Evolutionary conservation across 768 basidiomycete genomes (phyloP), one percentile per base, ranked within the genome.

Genomic region (Rhizopogon vinicolor): DNA sequence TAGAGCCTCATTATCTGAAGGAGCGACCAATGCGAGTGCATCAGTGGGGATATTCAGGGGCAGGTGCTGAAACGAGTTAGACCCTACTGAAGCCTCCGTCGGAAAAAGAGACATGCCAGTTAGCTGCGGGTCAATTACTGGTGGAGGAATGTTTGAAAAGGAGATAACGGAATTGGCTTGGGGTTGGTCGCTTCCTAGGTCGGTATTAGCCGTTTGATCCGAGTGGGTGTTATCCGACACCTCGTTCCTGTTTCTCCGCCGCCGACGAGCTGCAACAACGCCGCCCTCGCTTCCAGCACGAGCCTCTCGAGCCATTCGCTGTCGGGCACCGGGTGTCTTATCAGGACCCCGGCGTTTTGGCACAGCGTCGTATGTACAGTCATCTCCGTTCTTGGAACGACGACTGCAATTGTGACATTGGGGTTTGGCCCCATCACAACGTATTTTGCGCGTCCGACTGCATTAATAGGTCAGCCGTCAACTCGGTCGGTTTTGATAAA

Each of bases 261-360:
- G 67, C 40, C 55, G 59, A 33, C 55, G 68, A 19, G 71, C 58
- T 7, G 65, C 60, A 40, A 55, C 54, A 48, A 61, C 60, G 40
- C 64, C 68, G 42, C 51, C 8, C 14, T 72, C 66, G 10, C 66
- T 64, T 22, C 73, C 75, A 41, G 75, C 71, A 43, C 57, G 70
- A 22, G 64, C 57, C 49, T 78, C 79, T 40, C 77, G 70, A 5
- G 78, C 68, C 55, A 75, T 72, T 41, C 89, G 80, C 63, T 89
- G 87, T 25, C 90, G 85, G 40, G 87, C 87, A 19, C 90, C 89
- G n/a, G 88, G 89, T 0, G 75, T 78, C 69, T 81, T 88, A 69
- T 91, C 90, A 2, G 90, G 90, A 1, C 90, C 90, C 41, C 90
- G 80, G 44, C 90, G 85, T 63, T 87, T 91, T 19, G 90, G 90